Conservation (phyloP, 2,329 filamentous ascomycete genomes). For the Pseudocercospora fuligena region DNA sequence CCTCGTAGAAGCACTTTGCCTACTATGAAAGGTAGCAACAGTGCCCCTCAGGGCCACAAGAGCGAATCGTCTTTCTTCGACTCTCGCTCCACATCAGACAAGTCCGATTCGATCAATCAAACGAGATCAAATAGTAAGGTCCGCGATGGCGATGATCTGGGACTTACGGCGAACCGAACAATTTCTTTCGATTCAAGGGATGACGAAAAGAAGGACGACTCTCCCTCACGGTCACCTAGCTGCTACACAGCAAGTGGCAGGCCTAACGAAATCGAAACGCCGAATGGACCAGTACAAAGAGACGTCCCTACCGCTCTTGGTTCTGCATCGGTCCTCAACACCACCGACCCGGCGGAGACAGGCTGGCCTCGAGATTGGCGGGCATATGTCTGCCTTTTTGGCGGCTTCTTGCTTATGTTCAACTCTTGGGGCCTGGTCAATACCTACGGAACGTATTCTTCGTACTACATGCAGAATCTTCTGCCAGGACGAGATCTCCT, state of each 20-base stretch:
- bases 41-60: conserved; percentile 3
- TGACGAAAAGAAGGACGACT: conserved; percentile 13
- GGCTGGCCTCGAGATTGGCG: conserved; percentile 52
- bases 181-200: conserved; percentile 26
- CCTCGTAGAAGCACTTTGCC: background rate
- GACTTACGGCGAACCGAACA: conserved; percentile 6
- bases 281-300: conserved; percentile 23
- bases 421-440: conserved; percentile 49
- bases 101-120: conserved; percentile 21
- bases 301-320: conserved; percentile 18
- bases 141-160: conserved; percentile 17
- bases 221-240: conserved; percentile 4
- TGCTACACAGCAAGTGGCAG: conserved; percentile 8
- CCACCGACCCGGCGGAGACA: conserved; percentile 20
- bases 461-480: conserved; percentile 54
- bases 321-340: conserved; percentile 17
- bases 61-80: conserved; percentile 23
- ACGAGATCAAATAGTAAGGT: conserved; percentile 26
- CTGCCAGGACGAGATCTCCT: conserved; percentile 48
- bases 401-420: conserved; percentile 57
- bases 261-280: conserved; percentile 25
- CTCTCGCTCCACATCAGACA: conserved; percentile 27
- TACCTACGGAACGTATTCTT: conserved; percentile 56
- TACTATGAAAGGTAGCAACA: conserved; percentile 23
- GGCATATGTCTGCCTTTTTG: conserved; percentile 51